These are phyloP conservation scores for Pouteria campechiana DNA, from an alignment of 179 eudicot species.

Conservation along the genomic window DNA sequence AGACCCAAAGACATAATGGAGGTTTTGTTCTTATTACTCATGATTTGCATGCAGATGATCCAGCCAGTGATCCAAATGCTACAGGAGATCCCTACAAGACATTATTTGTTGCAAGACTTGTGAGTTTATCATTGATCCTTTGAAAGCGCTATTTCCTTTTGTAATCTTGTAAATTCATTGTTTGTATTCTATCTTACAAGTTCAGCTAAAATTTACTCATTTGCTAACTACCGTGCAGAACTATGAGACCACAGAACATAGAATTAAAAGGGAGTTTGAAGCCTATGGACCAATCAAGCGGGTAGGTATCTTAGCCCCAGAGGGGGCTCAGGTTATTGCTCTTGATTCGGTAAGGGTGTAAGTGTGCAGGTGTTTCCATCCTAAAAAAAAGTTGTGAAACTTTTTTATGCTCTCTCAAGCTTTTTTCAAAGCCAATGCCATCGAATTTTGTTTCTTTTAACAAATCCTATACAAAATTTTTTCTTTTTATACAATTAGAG, in stretches of 20 bases:
- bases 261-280: conserved; percentile 99
- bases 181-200: neutral
- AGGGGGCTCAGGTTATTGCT: conserved; percentile 60
- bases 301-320: conserved; percentile 74
- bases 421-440: too few relatives aligned
- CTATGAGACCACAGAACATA: conserved; percentile 95
- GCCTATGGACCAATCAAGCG: conserved; percentile 97
- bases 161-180: neutral
- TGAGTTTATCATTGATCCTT: conserved; percentile 19
- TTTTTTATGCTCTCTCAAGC: too few relatives aligned
- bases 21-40: neutral
- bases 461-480: too few relatives aligned
- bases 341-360: conserved; percentile 68
- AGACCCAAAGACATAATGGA: neutral
- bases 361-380: too few relatives aligned
- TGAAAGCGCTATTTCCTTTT: neutral
- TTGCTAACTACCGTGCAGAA: too few relatives aligned
- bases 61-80: conserved; percentile 64
- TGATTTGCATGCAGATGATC: conserved; percentile 59
- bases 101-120: conserved; percentile 89
- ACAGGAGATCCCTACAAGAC: conserved; percentile 99
- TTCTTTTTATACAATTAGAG: too few relatives aligned
- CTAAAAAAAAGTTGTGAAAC: too few relatives aligned
- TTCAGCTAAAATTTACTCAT: too few relatives aligned
- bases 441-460: too few relatives aligned